A percentile compares a stretch with the other conserved stretches of the same genome.
These are phyloP conservation scores for Funneliformis geosporum DNA, from an alignment of 192 early-diverging fungal species.

Conservation along the genomic window DNA sequence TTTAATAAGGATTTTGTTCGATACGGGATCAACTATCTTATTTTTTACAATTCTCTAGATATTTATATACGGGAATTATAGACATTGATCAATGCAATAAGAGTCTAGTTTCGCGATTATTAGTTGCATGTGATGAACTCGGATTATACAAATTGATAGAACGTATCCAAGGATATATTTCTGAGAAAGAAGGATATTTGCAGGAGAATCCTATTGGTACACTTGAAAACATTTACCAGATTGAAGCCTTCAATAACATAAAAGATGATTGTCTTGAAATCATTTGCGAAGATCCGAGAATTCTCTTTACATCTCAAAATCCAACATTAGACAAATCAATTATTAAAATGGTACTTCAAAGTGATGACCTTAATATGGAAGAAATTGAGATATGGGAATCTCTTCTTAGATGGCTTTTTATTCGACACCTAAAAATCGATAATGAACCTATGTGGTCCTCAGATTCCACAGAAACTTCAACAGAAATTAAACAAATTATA, in stretches of 20 bases:
- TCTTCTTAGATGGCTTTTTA: not conserved
- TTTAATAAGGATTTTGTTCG: too few relatives aligned
- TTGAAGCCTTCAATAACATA: not conserved
- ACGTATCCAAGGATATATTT: not conserved
- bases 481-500: not conserved
- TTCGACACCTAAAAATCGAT: not conserved
- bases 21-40: too few relatives aligned
- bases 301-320: not conserved
- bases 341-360: not conserved
- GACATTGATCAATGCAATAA: not conserved
- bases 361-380: not conserved
- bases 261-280: not conserved
- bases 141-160: not conserved
- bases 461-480: not conserved
- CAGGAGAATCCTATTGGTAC: not conserved
- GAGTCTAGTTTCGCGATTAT: not conserved
- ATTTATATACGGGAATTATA: not conserved
- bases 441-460: not conserved
- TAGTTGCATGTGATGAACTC: not conserved
- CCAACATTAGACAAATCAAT: not conserved
- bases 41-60: not conserved
- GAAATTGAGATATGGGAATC: not conserved
- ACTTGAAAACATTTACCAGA: not conserved
- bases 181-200: not conserved
- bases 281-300: not conserved